phyloP scores from a whole-genome alignment of 2,329 filamentous ascomycete species.

The Aspergillus pseudoterreus region DNA sequence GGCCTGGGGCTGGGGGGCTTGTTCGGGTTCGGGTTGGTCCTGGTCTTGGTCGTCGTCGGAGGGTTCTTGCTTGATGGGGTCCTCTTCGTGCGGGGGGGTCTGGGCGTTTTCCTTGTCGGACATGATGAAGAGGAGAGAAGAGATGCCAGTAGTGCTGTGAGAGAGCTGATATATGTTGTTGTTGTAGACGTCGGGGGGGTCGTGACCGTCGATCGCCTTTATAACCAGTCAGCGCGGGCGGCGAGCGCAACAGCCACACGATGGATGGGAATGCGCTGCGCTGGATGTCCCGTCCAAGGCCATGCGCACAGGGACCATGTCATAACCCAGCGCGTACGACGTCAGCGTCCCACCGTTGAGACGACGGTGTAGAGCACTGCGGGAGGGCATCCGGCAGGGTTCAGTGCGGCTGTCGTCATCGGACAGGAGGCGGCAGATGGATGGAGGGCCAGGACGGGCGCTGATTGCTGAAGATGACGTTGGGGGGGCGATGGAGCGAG shows the following conservation, averaged over 20 bases:
- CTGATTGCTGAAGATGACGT: conserved; percentile 1
- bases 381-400: neutral
- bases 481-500: too few relatives aligned
- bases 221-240: too few relatives aligned
- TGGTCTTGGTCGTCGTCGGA: conserved; percentile 37
- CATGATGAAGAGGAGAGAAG: conserved; percentile 17
- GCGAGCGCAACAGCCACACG: too few relatives aligned
- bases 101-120: conserved; percentile 21
- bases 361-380: neutral
- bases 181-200: too few relatives aligned
- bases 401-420: conserved; percentile 3
- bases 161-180: too few relatives aligned
- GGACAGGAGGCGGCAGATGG: neutral
- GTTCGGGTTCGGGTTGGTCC: conserved; percentile 23
- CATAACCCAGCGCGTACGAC: neutral
- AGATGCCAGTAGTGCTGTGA: too few relatives aligned
- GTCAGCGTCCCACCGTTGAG: conserved; percentile 1
- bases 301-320: too few relatives aligned
- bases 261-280: too few relatives aligned
- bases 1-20: conserved; percentile 44
- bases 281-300: too few relatives aligned
- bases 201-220: too few relatives aligned
- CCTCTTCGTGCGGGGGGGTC: conserved; percentile 12
- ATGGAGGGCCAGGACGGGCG: conserved; percentile 10
- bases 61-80: conserved; percentile 15